Evolutionary conservation across 352 stramenopile species (phyloP).

Genomic region (Phytopythium oedochilum): DNA sequence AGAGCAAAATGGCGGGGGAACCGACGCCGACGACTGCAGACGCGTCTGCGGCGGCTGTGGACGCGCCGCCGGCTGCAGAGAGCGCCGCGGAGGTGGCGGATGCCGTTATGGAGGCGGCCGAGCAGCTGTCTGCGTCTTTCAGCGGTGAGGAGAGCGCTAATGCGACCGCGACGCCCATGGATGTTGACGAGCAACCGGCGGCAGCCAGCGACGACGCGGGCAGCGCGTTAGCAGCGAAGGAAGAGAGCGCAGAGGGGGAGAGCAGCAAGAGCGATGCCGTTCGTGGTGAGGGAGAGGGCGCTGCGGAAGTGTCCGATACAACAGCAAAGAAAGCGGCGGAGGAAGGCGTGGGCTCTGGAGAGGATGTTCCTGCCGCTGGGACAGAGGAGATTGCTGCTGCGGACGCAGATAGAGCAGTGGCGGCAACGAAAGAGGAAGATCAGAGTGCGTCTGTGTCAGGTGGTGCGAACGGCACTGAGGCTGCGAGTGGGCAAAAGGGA

Average conservation of each 20-base stretch:
- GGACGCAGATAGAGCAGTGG: no score
- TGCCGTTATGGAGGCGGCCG: neutral
- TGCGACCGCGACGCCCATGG: neutral
- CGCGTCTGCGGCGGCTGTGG: neutral
- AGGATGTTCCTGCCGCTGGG: no score
- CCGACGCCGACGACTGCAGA: neutral
- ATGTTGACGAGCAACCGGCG: neutral
- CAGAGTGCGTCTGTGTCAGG: no score
- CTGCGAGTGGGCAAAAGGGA: neutral
- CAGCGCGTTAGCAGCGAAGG: neutral
- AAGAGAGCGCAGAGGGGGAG: neutral
- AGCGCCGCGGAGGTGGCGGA: neutral
- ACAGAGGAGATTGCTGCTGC: neutral
- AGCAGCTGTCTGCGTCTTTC: neutral
- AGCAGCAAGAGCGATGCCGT: no score
- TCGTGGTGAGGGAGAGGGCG: neutral
- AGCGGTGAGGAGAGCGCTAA: neutral
- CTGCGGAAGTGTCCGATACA: no score
- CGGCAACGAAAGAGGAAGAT: no score
- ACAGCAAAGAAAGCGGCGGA: no score
- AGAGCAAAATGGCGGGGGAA: slow-evolving; percentile 4
- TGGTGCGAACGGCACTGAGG: no score
- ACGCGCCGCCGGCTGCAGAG: neutral
- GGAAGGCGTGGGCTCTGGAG: neutral
- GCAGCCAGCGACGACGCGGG: neutral